These are phyloP conservation scores for Carex arenaria DNA, from an alignment of 202 grass and related monocot species.

Conservation along the genomic window DNA sequence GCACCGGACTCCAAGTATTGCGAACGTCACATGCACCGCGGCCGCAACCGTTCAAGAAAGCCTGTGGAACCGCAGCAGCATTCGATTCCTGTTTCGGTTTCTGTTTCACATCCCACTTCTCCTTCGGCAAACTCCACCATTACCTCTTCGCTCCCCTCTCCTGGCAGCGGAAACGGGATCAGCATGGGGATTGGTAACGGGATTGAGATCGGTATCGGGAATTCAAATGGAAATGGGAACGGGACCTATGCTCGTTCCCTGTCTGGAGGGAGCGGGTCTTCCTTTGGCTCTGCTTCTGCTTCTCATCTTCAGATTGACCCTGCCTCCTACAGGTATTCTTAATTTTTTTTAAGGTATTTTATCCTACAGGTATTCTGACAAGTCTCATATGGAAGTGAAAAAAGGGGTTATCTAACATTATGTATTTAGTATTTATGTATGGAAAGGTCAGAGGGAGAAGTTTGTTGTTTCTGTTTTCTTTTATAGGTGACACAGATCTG, in stretches of 20 bases:
- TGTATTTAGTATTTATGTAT: conserved; percentile 3
- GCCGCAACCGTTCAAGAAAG: conserved; percentile 99
- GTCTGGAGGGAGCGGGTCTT: conserved; percentile 29
- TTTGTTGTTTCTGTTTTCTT: neutral
- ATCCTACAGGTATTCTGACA: neutral
- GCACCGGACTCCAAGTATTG: conserved; percentile 92
- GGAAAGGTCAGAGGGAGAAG: neutral
- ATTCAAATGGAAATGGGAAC: conserved; percentile 1
- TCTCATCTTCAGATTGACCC: conserved; percentile 57
- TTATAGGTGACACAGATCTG: neutral
- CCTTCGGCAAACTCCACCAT: conserved; percentile 20
- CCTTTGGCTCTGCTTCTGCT: conserved; percentile 30
- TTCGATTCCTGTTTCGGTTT: conserved; percentile 14
- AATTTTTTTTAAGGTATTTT: neutral
- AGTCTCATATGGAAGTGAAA: conserved; percentile 12
- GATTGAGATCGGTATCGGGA: conserved; percentile 3
- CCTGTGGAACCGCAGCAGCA: conserved; percentile 86
- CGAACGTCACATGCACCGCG: conserved; percentile 97
- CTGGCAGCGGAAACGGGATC: neutral
- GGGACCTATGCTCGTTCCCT: conserved; percentile 25
- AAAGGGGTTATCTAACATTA: neutral
- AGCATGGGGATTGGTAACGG: neutral
- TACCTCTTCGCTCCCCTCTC: conserved; percentile 27
- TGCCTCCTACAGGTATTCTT: conserved; percentile 32
- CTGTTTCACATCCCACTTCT: conserved; percentile 5